phyloP scores from a whole-genome alignment of 768 basidiomycete species.

The Lepiota venenata region DNA sequence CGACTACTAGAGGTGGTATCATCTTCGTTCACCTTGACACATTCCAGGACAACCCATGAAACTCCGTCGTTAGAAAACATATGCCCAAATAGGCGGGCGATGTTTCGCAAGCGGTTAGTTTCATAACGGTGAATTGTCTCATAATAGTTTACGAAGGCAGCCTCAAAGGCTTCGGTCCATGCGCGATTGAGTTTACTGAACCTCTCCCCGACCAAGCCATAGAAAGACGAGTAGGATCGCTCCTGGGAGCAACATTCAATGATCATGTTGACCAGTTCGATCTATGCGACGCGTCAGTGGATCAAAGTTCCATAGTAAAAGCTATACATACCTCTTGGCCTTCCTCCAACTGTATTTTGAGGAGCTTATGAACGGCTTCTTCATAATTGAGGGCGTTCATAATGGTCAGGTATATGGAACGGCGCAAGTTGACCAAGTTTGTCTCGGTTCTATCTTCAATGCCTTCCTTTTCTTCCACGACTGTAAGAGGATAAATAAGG shows the following conservation, averaged over 20 bases:
- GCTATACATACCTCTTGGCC: slow-evolving; percentile 79
- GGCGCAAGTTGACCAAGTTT: slow-evolving; percentile 91
- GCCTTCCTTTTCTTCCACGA: slow-evolving; percentile 75
- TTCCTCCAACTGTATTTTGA: slow-evolving; percentile 88
- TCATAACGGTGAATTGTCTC: slow-evolving; percentile 98
- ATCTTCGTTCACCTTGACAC: slow-evolving; percentile 93
- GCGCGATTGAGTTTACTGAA: slow-evolving; percentile 95
- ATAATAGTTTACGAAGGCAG: slow-evolving; percentile 88
- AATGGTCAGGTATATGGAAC: slow-evolving; percentile 94
- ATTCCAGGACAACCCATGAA: slow-evolving; percentile 83
- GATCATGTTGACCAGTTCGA: slow-evolving; percentile 97
- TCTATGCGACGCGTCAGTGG: slow-evolving; percentile 41
- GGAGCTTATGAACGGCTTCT: slow-evolving; percentile 96
- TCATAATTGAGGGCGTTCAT: slow-evolving; percentile 99
- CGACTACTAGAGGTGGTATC: slow-evolving; percentile 95
- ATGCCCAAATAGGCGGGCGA: slow-evolving; percentile 96
- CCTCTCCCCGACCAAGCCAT: slow-evolving; percentile 93
- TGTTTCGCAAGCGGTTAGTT: slow-evolving; percentile 96
- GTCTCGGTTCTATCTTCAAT: slow-evolving; percentile 96
- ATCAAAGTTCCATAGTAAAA: background rate
- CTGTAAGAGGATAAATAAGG: slow-evolving; percentile 26
- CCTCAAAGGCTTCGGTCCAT: slow-evolving; percentile 89
- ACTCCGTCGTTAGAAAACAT: slow-evolving; percentile 82
- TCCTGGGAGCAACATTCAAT: slow-evolving; percentile 99
- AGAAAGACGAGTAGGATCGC: slow-evolving; percentile 96